Evolutionary conservation across 2,329 filamentous ascomycete species (phyloP), one percentile per base, ranked within the genome.

Genomic region (Botryotinia narcissicola): DNA sequence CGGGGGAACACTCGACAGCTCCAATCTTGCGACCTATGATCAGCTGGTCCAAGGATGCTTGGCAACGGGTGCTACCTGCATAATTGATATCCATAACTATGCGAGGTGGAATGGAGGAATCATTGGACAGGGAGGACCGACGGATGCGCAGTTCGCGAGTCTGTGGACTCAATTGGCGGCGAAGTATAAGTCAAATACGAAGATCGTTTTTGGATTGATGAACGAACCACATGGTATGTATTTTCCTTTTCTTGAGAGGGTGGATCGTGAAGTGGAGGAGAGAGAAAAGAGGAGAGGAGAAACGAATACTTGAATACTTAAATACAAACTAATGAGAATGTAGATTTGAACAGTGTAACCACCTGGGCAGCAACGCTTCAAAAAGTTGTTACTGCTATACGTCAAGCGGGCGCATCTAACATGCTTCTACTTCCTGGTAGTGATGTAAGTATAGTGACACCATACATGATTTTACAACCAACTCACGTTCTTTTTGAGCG

Each of bases 201-300:
- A 86, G 74, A 82, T 92, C 40, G 84, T 87, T 5, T 91, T 92
- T 76, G 90, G 89, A 22, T 79, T 92, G 62, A 92, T 92, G 90
- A 93, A 92, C 81, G 91, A 90, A 82, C 90, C 90, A 10, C 89
- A 91, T 80, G 68, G 68, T 73, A 29, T 12, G 60, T 66, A n/a
- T 67, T 61, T 35, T 3, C 1, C 10, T 37, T 60, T 37, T n/a
- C 16, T 12, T 51, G 5, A 32, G 70, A 10, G 54, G 25, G 18
- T 32, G 22, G 32, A 14, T 20, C 14, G 37, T 18, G 29, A 18
- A 32, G 29, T 35, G 40, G 9, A 25, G n/a, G 4, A 22, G 12
- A 25, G 14, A 25, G 10, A 5, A 44, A 37, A 22, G 25, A 9
- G 7, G 32, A 14, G 12, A 22, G 18, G 16, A 5, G 16, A 5